Base-by-base conservation (phyloP, 306 rosid genomes). In the Rosa multiflora region DNA sequence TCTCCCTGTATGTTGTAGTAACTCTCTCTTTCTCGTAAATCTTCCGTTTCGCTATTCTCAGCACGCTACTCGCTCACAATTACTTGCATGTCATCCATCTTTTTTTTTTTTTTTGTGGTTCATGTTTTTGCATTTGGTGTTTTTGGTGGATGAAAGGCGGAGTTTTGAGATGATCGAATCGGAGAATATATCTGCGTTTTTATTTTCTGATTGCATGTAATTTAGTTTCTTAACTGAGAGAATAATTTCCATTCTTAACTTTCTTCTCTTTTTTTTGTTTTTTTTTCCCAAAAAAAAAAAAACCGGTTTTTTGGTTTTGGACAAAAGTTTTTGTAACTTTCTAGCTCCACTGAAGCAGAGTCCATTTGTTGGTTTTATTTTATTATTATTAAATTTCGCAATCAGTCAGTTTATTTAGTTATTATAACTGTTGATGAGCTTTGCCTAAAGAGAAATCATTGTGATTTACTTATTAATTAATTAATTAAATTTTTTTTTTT, bases 1-100 rank as follows among this genome's bases (percentile, higher is more conserved):
- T 44, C 89, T 84, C 58, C 84, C 84, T 43, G 94, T 90, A 79
- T 43, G 85, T 40, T 75, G 12, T 3, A 1, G 5, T 6, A 40
- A 18, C 8, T 29, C 37, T 64, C 26, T 58, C 29, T 47, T 78
- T 26, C 80, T 51, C 42, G 29, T 20, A 5, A 32, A 32, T 32
- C 37, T 32, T 32, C 37, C 37, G 3, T 32, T 32, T 32, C 37
- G 3, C 37, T 32, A 26, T 26, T 32, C 37, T 32, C 37, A 32
- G 37, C 3, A 32, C 3, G 37, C 37, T 32, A 2, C 3, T 32
- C 3, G 37, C 37, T 32, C 37, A 32, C 37, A 32, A 32, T 2
- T 32, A 32, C 37, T 32, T 32, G 37, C 37, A 32, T 63, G 69
- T 63, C 6, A 20, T 66, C 46, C 2, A 7, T 71, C 55, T 21